Evolutionary conservation across 2,329 filamentous ascomycete genomes (phyloP), one percentile per base, ranked within the genome.

Genomic region (Gliomastix tumulicola): DNA sequence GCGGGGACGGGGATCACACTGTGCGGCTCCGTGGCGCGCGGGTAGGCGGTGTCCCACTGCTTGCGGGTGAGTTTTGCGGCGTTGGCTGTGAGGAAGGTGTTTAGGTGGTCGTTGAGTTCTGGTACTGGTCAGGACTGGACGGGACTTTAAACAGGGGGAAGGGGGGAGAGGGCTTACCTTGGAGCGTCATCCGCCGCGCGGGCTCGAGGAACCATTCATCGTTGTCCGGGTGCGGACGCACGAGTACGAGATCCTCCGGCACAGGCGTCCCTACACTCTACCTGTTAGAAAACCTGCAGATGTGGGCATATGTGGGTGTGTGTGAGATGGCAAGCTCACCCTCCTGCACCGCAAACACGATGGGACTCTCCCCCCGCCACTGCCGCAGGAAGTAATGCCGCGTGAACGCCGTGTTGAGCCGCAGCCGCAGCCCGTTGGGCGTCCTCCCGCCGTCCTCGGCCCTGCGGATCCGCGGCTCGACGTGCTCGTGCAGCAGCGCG

Each of bases 201-300:
- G 35, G 35, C 21, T 37, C 27, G 15, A 37, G 35, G 12, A 20
- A 31, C 18, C 21, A 37, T 12, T 32, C 21, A 9, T 32, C 27
- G 12, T 15, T 11, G 5, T 23, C 30, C 9, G n/a, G 27, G 16
- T n/a, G 21, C n/a, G 34, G 22, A 19, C 25, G 31, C 12, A 38
- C 36, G 17, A 38, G 32, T 18, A 38, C 12, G 9, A 38, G 22
- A 22, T 38, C 21, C 3, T 38, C 36, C 6, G 36, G 36, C n/a
- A 38, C 17, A 7, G 15, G 13, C 3, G 36, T 38, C 13, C 36
- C n/a, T n/a, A n/a, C n/a, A n/a, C n/a, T n/a, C n/a, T n/a, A n/a
- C n/a, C n/a, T n/a, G n/a, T n/a, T n/a, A n/a, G n/a, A n/a, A n/a
- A n/a, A n/a, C n/a, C 35, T 22, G 35, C 11, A 22, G 6, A 4